phyloP scores from a whole-genome alignment of 2,329 filamentous ascomycete species.

The Colletotrichum viniferum region DNA sequence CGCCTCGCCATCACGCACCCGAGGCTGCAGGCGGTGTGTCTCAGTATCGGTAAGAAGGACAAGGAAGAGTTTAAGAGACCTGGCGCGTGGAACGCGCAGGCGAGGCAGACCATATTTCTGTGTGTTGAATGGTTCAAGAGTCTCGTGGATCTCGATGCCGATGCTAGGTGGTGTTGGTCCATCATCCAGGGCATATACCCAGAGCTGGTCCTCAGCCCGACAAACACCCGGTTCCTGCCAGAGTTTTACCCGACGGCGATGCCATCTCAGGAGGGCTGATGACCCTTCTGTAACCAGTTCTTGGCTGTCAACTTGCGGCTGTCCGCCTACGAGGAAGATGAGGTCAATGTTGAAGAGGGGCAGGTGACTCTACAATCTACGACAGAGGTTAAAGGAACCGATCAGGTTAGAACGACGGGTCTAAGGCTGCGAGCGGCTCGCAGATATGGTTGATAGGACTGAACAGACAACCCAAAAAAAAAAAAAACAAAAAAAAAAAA shows the following conservation, averaged over 20 bases:
- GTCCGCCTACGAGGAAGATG: not conserved
- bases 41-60: conserved; percentile 41
- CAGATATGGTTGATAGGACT: not conserved
- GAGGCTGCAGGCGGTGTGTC: conserved; percentile 45
- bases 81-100: conserved; percentile 46
- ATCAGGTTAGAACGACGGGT: not conserved
- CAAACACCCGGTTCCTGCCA: not conserved
- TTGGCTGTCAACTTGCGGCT: not conserved
- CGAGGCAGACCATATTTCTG: conserved; percentile 47
- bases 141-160: conserved; percentile 56
- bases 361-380: not conserved
- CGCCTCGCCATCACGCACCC: conserved; percentile 57
- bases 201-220: not conserved
- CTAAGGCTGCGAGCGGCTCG: not conserved
- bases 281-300: not conserved
- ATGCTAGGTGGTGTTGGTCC: conserved; percentile 61
- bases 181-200: conserved; percentile 52
- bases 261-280: not conserved
- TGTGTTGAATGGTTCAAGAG: conserved; percentile 67
- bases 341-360: not conserved
- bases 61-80: conserved; percentile 38
- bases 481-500: no score
- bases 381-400: not conserved
- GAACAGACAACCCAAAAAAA: not conserved
- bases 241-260: not conserved